Evolutionary conservation across 148 eudicot species (phyloP), one percentile per base, ranked within the genome.

Genomic region (Diospyros kaki): DNA sequence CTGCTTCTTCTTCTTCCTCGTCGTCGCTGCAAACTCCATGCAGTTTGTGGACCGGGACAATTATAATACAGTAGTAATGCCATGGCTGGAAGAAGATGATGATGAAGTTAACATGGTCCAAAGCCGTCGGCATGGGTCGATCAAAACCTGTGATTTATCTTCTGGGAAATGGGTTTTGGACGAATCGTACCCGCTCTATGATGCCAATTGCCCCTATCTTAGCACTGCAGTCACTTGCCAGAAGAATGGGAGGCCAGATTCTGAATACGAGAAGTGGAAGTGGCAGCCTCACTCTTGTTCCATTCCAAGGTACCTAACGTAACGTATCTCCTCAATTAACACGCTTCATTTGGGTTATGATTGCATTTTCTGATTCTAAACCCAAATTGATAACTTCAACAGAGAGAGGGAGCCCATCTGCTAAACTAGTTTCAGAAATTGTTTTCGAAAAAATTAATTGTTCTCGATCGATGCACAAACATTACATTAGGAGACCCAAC

Each of bases 161-260:
- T 68, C 51, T 41, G 97, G 97, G 8, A 86, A 93, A 75, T 93
- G 97, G 97, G 90, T 90, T 69, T 87, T 74, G 74, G 97, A 93
- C 80, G 81, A 89, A 58, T 77, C 90, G 8, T 93, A 93, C 61
- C 97, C 97, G 43, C 86, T 93, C 5, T 93, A 93, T 76, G 91
- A 90, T 14, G 68, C 91, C 6, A 84, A 75, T 65, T 93, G 97
- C 73, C 91, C 97, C 2, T 93, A 93, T 79, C 85, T 93, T 44
- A 93, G 86, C 58, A 70, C 81, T 63, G 87, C 90, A 7, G 89
- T 93, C 0, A 81, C 86, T 61, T 93, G 97, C 75, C 78, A 71
- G 50, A 85, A 86, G 74, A 93, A 93, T 83, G 97, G 97, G 17
- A 80, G 97, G 53, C 96, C 95, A 2, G 97, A 93, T 83, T 89